Base-by-base conservation (phyloP, 306 rosid species). In the Fagus sylvatica region DNA sequence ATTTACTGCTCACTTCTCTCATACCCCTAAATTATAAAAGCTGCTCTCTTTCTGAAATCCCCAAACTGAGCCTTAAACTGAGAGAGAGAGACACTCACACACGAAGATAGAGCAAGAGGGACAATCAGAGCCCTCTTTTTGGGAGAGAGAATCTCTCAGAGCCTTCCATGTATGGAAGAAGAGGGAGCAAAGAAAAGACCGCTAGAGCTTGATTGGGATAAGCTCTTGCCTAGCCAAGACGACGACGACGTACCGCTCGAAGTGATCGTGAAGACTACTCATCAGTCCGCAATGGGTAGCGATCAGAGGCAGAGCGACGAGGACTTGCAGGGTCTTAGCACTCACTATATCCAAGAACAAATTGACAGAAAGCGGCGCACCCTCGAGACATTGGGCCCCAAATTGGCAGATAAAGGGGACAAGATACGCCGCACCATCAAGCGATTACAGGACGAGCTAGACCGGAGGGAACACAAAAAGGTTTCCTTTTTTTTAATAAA, bases 371-470 rank as follows among this genome's bases (percentile, higher is more conserved):
- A 66, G 73, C 79, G 4, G 57, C 11, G 2, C 0, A 76, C 56
- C n/a, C 41, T 69, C 7, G 82, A 84, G 2, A 6, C 0, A 0
- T 0, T 36, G 8, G 60, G 66, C 28, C 16, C 1, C 34, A 51
- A 0, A 0, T 82, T 92, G 88, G 80, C 77, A 0, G 98, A 94
- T 69, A 59, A 81, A 10, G 98, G 98, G 12, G 83, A 48, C 33
- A 94, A 90, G 81, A 72, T 87, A 19, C 74, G 51, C 16, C 17
- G 17, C 41, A 3, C 6, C 19, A 78, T 94, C 49, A 56, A 68
- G 43, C 78, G 57, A 0, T 1, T 6, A 10, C 84, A 83, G 78
- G 91, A 87, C 0, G 97, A 94, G 77, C 71, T 55, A 56, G 74
- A 33, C 15, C 74, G 83, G 37, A 86, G 97, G 73, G 83, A 81